Percentiles rank a stretch among this genome's conserved stretches.
Conservation (phyloP, 83 land plant species). For the Picea abies region DNA sequence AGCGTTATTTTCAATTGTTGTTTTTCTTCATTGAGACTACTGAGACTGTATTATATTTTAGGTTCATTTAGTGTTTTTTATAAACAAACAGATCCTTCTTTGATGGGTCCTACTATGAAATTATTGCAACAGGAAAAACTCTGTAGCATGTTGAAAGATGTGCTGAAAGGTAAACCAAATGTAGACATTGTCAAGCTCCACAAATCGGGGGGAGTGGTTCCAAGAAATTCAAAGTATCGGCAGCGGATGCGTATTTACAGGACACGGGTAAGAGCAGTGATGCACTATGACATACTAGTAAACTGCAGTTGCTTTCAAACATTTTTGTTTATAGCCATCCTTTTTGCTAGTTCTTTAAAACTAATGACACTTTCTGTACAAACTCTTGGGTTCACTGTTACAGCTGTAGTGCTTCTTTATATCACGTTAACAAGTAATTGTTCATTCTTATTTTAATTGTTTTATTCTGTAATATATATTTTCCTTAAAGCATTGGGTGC, state of each 20-base stretch:
- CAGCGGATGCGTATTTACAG: too few relatives aligned
- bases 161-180: too few relatives aligned
- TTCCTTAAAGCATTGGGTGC: background rate
- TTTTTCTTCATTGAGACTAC: background rate
- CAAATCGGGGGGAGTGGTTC: too few relatives aligned
- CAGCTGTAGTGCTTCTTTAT: background rate
- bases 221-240: too few relatives aligned
- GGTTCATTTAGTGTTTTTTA: background rate
- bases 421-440: background rate
- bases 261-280: conserved; percentile 31
- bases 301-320: background rate
- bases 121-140: background rate
- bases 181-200: too few relatives aligned
- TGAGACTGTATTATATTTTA: background rate
- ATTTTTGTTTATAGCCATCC: background rate
- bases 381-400: background rate
- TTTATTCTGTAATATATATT: background rate
- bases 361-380: background rate
- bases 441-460: background rate
- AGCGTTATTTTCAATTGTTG: background rate
- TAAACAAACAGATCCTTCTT: background rate
- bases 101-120: background rate
- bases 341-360: background rate
- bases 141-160: too few relatives aligned
- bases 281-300: background rate